Evolutionary conservation across 352 stramenopile genomes (phyloP).

Genomic region (Globisporangium takayamanum): DNA sequence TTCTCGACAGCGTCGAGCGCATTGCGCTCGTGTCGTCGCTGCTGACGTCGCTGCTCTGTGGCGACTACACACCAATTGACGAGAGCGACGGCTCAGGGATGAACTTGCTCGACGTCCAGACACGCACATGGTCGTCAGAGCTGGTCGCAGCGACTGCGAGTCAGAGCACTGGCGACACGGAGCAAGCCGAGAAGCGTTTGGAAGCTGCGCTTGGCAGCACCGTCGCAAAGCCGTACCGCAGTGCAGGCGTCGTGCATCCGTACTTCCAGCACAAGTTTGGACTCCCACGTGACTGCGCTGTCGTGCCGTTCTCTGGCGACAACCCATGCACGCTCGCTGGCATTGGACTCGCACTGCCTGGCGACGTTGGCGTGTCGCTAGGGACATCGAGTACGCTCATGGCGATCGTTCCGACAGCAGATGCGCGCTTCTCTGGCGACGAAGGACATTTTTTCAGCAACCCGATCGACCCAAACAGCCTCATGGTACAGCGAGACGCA

Average conservation of each 20-base stretch:
- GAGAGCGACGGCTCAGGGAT: conserved; percentile 78
- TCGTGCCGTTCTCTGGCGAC: conserved; percentile 77
- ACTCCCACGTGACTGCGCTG: conserved; percentile 40
- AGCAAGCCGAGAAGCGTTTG: conserved; percentile 4
- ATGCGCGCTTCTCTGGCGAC: conserved; percentile 36
- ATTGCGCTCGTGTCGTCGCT: conserved; percentile 64
- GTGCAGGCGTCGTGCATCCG: conserved; percentile 34
- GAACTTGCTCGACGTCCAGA: conserved; percentile 73
- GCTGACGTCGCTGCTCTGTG: conserved; percentile 65
- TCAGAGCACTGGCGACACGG: conserved; percentile 9
- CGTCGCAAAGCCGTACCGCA: conserved; percentile 40
- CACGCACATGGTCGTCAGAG: conserved; percentile 46
- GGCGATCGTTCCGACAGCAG: conserved; percentile 34
- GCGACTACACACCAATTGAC: conserved; percentile 65
- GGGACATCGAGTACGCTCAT: conserved; percentile 65
- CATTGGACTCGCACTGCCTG: conserved; percentile 44
- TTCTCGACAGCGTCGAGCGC: conserved; percentile 37
- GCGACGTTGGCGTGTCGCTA: conserved; percentile 57
- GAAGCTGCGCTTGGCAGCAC: conserved; percentile 28
- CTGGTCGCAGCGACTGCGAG: conserved; percentile 33
- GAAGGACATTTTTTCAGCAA: conserved; percentile 85
- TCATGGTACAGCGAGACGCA: conserved; percentile 30
- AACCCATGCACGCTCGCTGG: conserved; percentile 74
- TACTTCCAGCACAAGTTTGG: conserved; percentile 72
- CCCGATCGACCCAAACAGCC: conserved; percentile 54